These are phyloP conservation scores for Chrysochromulina parva DNA, from an alignment of 78 protist species.

Conservation along the genomic window DNA sequence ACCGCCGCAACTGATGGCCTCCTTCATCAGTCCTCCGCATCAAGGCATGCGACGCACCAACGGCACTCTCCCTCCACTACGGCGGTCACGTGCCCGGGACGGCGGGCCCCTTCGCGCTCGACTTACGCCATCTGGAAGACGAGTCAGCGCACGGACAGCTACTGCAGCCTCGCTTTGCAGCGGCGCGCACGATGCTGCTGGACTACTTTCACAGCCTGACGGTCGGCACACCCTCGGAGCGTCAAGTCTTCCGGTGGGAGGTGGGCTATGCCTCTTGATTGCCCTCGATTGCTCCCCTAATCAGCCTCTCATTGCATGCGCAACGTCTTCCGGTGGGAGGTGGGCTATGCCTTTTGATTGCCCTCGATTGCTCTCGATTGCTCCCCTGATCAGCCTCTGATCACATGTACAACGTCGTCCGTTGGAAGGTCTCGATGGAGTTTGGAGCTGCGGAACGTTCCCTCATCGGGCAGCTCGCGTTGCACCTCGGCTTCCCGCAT, in stretches of 20 bases:
- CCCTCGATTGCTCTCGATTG: too few species aligned
- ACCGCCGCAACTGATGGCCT: conserved; percentile 29
- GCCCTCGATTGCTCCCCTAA: too few species aligned
- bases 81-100: conserved; percentile 12
- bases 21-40: conserved; percentile 1
- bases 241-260: not conserved
- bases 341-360: too few species aligned
- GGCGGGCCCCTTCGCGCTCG: conserved; percentile 13
- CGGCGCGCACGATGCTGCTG: not conserved
- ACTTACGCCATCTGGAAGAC: not conserved
- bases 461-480: not conserved
- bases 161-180: not conserved
- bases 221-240: too few species aligned
- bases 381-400: too few species aligned
- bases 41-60: conserved; percentile 17
- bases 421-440: not conserved
- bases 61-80: conserved; percentile 16
- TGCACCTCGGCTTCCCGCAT: not conserved
- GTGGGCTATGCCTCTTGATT: too few species aligned
- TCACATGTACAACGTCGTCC: not conserved
- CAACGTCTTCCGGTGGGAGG: too few species aligned
- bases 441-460: not conserved
- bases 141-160: not conserved
- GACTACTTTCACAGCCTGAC: not conserved
- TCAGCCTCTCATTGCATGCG: too few species aligned